Base-by-base conservation (phyloP, 306 rosid species). In the Argentina anserina region DNA sequence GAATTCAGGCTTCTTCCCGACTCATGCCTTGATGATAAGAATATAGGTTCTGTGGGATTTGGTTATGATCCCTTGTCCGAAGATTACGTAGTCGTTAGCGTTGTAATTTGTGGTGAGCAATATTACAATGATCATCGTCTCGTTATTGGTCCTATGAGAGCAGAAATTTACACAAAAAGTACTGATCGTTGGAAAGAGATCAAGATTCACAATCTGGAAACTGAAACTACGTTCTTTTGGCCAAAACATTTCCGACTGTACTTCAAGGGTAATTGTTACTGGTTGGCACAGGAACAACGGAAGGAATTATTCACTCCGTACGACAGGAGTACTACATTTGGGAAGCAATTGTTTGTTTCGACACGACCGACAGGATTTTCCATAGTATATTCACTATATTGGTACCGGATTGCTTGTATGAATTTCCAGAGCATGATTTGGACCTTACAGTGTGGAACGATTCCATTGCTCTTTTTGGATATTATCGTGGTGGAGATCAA, bases 101-200 rank as follows among this genome's bases (percentile, higher is more conserved):
- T 76, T 25, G 17, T n/a, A 14, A 20, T 18, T 29, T 28, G 29
- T 28, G 69, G 45, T 1, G 45, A 62, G 43, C 43, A 62, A 36
- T 18, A 20, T 33, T 33, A 33, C 3, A 41, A 34, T 2, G 67
- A 62, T 18, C 9, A 62, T 4, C 29, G 17, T 62, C 25, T 43
- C 4, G 13, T 43, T 45, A 42, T 18, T 5, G 45, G n/a, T 45
- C 41, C 59, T 46, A 12, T 39, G 8, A 49, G 53, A 25, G 72
- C 65, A 17, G 67, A 65, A 40, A 3, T 75, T 1, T 67, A 67
- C 56, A 52, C 61, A 20, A 15, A 67, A 26, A 5, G 74, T 5
- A 42, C 47, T 7, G 58, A 76, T 67, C 55, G 52, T 18, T 68
- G 80, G 80, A 45, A 28, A 26, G 74, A 40, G 69, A 67, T 76